phyloP scores from a whole-genome alignment of 192 early-diverging fungal species.

The Coemansia sp. region DNA sequence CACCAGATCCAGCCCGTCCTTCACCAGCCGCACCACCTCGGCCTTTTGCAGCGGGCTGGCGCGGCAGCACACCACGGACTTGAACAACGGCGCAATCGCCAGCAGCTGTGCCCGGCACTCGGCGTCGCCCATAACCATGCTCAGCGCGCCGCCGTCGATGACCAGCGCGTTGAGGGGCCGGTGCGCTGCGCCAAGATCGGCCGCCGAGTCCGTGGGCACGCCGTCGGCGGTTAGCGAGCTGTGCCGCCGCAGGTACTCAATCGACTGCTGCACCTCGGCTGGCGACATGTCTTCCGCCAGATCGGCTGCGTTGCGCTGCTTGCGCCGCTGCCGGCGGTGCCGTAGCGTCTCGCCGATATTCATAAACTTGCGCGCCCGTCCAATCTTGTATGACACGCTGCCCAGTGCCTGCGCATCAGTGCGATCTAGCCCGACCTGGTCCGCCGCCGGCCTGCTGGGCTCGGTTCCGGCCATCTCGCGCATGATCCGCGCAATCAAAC shows the following conservation, averaged over 20 bases:
- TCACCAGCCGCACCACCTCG: slow-evolving; percentile 83
- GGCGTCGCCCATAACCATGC: slow-evolving; percentile 38
- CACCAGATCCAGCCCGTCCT: slow-evolving; percentile 64
- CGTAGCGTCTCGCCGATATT: slow-evolving; percentile 27
- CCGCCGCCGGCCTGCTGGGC: not conserved
- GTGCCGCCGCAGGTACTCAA: slow-evolving; percentile 39
- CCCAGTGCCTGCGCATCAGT: slow-evolving; percentile 43
- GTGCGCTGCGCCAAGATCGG: slow-evolving; percentile 11
- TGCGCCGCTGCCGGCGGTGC: slow-evolving; percentile 8
- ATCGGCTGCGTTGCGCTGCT: not conserved
- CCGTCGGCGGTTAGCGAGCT: slow-evolving; percentile 21
- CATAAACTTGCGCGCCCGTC: slow-evolving; percentile 43
- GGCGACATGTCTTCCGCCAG: slow-evolving; percentile 18
- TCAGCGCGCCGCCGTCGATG: slow-evolving; percentile 75
- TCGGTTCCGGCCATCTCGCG: slow-evolving; percentile 31
- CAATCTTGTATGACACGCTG: slow-evolving; percentile 50
- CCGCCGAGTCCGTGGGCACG: not conserved
- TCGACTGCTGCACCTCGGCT: slow-evolving; percentile 39
- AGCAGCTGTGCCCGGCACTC: slow-evolving; percentile 47
- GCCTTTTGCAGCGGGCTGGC: slow-evolving; percentile 95
- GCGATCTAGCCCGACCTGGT: slow-evolving; percentile 17
- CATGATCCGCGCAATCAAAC: slow-evolving; percentile 49
- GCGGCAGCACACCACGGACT: slow-evolving; percentile 91
- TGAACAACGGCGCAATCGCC: slow-evolving; percentile 66
- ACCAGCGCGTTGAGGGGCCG: slow-evolving; percentile 65